Base-by-base conservation (phyloP, 179 eudicot species). In the Silene noctiflora region DNA sequence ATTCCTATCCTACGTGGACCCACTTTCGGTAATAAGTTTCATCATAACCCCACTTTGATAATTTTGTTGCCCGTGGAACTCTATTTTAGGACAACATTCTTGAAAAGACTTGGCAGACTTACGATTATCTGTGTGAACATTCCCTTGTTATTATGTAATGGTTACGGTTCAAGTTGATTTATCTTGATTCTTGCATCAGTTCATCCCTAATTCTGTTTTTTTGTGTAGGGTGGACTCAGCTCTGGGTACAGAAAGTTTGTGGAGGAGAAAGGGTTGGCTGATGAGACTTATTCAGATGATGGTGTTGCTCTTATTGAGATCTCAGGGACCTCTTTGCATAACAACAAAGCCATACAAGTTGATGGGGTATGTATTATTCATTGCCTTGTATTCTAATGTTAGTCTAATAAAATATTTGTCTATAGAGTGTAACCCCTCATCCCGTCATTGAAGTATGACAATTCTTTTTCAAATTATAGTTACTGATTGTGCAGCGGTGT, bases 261-360 rank as follows among this genome's bases (percentile, higher is more conserved):
- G 71, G 91, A 89, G 56, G 99, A 89, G 76, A 88, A 86, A 84
- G 98, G 96, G 59, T 83, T 89, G 77, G 82, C 93, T 76, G 98
- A 96, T 84, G 94, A 91, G 86, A 96, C 98, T 31, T 96, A 93
- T 85, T 83, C 90, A 76, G 69, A 83, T 73, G 97, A 93, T 29
- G 77, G 89, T 82, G 86, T 85, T 86, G 98, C 97, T 17, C 92
- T 96, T 55, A 78, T 96, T 82, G 89, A 81, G 76, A 86, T 96
- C 81, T 93, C 96, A 73, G 97, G 94, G 75, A 89, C 94, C 79
- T 90, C 98, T 66, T 80, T 81, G 72, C 97, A 96, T 80, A 91
- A 91, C 83, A 91, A 88, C 79, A 93, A 87, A 85, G 93, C 88
- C 35, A 78, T 88, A 72, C 99, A 96, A 88, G 98, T 93, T 80